Conservation (phyloP, 2,329 filamentous ascomycete species). For the Penicillium sp. region DNA sequence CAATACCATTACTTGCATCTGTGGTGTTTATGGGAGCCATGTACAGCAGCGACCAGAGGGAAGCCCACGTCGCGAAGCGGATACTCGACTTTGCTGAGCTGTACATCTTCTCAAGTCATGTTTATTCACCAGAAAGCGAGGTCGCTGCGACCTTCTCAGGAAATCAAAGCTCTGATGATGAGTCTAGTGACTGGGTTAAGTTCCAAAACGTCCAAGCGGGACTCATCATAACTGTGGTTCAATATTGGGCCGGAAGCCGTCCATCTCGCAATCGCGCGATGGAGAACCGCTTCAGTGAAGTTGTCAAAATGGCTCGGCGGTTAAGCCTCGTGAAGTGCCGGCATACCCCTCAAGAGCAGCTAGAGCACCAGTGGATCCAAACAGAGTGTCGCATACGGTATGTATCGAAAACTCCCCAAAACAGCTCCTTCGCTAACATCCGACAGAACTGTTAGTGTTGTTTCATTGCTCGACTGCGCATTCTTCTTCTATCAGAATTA, state of each 20-base stretch:
- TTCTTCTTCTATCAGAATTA: slow-evolving; percentile 48
- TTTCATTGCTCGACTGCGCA: slow-evolving; percentile 46
- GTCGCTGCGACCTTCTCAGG: slow-evolving; percentile 36
- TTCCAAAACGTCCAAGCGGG: slow-evolving; percentile 46
- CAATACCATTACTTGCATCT: slow-evolving; percentile 40
- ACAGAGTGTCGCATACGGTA: slow-evolving; percentile 46
- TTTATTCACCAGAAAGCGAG: slow-evolving; percentile 43
- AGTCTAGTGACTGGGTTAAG: slow-evolving; percentile 31
- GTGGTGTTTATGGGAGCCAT: slow-evolving; percentile 47
- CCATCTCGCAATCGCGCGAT: slow-evolving; percentile 41
- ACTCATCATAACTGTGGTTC: slow-evolving; percentile 41
- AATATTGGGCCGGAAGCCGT: slow-evolving; percentile 46
- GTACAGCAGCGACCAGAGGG: slow-evolving; percentile 43
- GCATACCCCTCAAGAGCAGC: slow-evolving; percentile 39
- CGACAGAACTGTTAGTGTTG: slow-evolving; percentile 38
- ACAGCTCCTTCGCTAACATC: slow-evolving; percentile 6
- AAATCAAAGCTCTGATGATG: slow-evolving; percentile 17
- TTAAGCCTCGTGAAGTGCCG: slow-evolving; percentile 38
- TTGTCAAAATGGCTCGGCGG: slow-evolving; percentile 44
- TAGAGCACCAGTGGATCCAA: slow-evolving; percentile 45
- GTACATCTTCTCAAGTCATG: slow-evolving; percentile 43
- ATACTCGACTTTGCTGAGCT: slow-evolving; percentile 46
- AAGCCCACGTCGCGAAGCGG: slow-evolving; percentile 38
- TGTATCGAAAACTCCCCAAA: neutral
- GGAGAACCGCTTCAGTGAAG: slow-evolving; percentile 44